Percentiles rank a stretch among this genome's conserved stretches.
These are phyloP conservation scores for Cyathus striatus DNA, from an alignment of 768 basidiomycete species.

Conservation along the genomic window DNA sequence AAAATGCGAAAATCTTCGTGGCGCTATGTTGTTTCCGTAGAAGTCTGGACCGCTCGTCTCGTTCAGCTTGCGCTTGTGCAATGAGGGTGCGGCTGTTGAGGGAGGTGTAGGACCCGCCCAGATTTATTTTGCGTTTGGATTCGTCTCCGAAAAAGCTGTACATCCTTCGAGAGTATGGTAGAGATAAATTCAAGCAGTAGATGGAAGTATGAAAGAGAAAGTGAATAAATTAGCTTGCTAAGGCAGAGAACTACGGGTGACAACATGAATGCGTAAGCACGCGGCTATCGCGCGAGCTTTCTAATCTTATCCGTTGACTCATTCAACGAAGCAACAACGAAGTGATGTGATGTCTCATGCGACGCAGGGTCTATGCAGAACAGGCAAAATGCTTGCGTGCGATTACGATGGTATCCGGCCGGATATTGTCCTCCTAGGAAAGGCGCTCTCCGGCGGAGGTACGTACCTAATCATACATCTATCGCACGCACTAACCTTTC, in stretches of 20 bases:
- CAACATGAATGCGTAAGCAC: too few relatives aligned
- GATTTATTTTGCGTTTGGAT: conserved; percentile 62
- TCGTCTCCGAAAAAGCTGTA: conserved; percentile 33
- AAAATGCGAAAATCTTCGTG: conserved; percentile 62
- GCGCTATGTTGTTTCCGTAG: conserved; percentile 57
- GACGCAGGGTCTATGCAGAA: conserved; percentile 77
- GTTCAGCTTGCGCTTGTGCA: conserved; percentile 53
- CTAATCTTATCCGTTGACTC: too few relatives aligned
- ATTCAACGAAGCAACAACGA: too few relatives aligned
- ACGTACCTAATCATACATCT: too few relatives aligned
- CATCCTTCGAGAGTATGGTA: background rate
- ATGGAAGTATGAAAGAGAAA: too few relatives aligned
- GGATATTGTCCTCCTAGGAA: conserved; percentile 90
- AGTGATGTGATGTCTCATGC: too few relatives aligned
- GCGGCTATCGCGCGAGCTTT: too few relatives aligned
- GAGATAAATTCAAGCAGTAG: too few relatives aligned
- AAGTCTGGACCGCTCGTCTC: conserved; percentile 51
- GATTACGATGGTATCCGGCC: conserved; percentile 87
- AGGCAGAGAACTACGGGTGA: too few relatives aligned
- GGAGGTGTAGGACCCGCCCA: conserved; percentile 58
- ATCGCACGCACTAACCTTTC: too few relatives aligned
- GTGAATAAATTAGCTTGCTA: too few relatives aligned
- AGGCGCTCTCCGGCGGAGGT: conserved; percentile 96
- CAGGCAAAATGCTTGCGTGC: conserved; percentile 89
- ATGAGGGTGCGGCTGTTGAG: conserved; percentile 54